A percentile compares a stretch with the other conserved stretches of the same genome.
Conservation (phyloP, 2,329 filamentous ascomycete species). For the Aspergillus sp. region DNA sequence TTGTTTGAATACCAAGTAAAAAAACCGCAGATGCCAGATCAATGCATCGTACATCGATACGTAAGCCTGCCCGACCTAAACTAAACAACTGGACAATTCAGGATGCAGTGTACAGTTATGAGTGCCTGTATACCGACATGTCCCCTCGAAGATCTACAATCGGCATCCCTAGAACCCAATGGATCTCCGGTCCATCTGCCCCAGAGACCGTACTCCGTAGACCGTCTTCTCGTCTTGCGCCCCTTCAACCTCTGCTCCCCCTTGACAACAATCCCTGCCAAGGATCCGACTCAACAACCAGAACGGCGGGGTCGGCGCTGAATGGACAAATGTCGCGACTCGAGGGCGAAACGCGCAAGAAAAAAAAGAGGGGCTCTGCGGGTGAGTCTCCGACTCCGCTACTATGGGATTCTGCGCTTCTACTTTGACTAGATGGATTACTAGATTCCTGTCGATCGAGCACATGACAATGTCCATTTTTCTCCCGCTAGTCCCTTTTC, state of each 20-base stretch:
- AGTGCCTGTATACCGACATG: neutral
- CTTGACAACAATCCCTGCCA: constrained; percentile 12
- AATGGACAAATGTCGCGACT: neutral
- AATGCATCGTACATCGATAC: constrained; percentile 6
- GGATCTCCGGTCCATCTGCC: neutral
- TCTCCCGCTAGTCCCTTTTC: constrained; percentile 16
- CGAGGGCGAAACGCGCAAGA: neutral
- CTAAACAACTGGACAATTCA: neutral
- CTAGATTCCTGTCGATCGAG: constrained; percentile 20
- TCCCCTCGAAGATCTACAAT: neutral
- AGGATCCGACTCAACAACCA: constrained; percentile 3
- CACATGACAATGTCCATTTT: constrained; percentile 25
- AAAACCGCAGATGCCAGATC: neutral
- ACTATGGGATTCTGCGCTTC: constrained; percentile 5
- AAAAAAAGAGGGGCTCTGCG: constrained; percentile 17
- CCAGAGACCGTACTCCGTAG: neutral
- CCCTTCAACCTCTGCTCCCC: neutral
- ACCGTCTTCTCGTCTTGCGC: neutral
- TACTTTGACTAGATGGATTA: neutral
- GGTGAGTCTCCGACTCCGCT: constrained; percentile 12
- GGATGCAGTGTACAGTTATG: neutral
- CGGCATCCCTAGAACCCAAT: constrained; percentile 6
- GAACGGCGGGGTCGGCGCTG: neutral
- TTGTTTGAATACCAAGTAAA: neutral
- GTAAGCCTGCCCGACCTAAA: constrained; percentile 6